Base-by-base conservation (phyloP, 495 filamentous ascomycete species). In the Penicillium cinerascens region DNA sequence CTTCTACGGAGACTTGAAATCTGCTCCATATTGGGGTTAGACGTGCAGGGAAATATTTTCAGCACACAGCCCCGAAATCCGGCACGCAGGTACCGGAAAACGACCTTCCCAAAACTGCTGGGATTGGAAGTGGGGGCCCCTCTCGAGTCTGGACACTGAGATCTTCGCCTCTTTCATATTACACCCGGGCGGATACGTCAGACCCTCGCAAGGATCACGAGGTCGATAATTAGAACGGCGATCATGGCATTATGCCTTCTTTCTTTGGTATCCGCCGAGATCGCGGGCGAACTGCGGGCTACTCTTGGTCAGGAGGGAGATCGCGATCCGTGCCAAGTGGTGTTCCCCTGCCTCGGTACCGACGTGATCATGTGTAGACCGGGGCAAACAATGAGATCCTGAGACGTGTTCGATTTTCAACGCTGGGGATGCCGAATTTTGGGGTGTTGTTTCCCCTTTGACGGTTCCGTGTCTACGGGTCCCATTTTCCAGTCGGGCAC, bases 181-280 rank as follows among this genome's bases (percentile, higher is more conserved):
- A 3, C 8, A 11, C n/a, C 35, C 42, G 18, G 45, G 49, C 49
- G 50, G 50, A 53, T 58, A 49, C 50, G 46, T 52, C 55, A 58
- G 40, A 52, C 26, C 51, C 42, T 49, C 20, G 17, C 25, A 22
- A 27, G 21, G 22, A 42, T 53, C 50, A 49, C 25, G 49, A 49
- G 21, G 42, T 37, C 8, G 37, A 44, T 56, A 56, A 15, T 15
- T 33, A 10, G 9, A 39, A 44, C 45, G 52, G 46, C 47, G 52
- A 55, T 55, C 52, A 55, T 55, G 47, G 43, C 47, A 55, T 51
- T 47, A 54, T 6, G 25, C 25, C 47, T 38, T 20, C 10, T 9
- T 49, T 16, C 22, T 41, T 26, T 36, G 25, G 37, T 27, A 26
- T 11, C 13, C 38, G 15, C 22, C 18, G 18, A 15, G 18, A 43